Conservation (phyloP, 352 stramenopile genomes). For the Globisporangium cederbergense region DNA sequence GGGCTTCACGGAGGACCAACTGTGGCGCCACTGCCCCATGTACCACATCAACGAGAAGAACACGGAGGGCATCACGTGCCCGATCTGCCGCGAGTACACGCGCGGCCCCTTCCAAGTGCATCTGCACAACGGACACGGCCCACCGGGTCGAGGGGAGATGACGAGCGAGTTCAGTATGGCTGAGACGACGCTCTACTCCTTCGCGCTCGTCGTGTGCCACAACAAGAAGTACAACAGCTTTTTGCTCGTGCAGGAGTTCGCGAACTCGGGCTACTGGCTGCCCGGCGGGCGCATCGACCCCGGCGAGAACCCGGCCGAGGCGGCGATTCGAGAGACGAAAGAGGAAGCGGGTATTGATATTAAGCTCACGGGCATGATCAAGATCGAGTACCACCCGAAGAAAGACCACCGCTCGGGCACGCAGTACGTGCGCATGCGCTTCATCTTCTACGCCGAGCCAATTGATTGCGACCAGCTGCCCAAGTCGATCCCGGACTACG, state of each 20-base stretch:
- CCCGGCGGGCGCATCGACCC: constrained; percentile 74
- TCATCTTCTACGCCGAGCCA: constrained; percentile 82
- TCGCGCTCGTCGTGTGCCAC: constrained; percentile 81
- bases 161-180: constrained; percentile 78
- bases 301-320: constrained; percentile 69
- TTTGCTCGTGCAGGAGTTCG: constrained; percentile 85
- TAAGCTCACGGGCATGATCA: constrained; percentile 68
- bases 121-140: constrained; percentile 81
- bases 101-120: constrained; percentile 82
- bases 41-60: constrained; percentile 88
- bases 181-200: constrained; percentile 74
- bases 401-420: constrained; percentile 60
- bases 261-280: constrained; percentile 83
- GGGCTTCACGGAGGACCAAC: constrained; percentile 73
- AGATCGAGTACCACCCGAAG: constrained; percentile 86
- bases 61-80: constrained; percentile 61
- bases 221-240: constrained; percentile 83
- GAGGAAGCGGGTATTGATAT: constrained; percentile 84
- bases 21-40: constrained; percentile 82
- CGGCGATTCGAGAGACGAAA: constrained; percentile 83
- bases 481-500: constrained; percentile 87
- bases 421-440: constrained; percentile 84
- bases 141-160: constrained; percentile 72
- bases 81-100: constrained; percentile 63
- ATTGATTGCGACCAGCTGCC: constrained; percentile 71